Conservation (phyloP, 2,329 filamentous ascomycete genomes). For the Didymella exigua region DNA sequence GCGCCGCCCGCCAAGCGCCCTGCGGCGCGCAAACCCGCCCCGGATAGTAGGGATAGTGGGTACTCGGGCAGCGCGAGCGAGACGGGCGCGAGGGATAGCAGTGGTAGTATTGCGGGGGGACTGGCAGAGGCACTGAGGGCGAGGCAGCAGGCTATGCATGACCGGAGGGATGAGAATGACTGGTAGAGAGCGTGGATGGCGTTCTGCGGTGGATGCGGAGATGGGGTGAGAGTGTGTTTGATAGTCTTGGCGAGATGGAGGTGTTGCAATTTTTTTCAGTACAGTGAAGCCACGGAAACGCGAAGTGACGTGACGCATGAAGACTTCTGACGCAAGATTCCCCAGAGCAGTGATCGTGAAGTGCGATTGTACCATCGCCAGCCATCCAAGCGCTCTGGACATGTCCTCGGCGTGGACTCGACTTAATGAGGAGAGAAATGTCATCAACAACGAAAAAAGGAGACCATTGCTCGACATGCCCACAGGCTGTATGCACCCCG, state of each 20-base stretch:
- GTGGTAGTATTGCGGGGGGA: conserved; percentile 55
- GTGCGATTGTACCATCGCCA: neutral
- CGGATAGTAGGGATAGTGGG: conserved; percentile 70
- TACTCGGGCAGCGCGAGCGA: conserved; percentile 51
- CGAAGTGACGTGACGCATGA: neutral
- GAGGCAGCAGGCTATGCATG: conserved; percentile 57
- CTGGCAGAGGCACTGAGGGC: conserved; percentile 57
- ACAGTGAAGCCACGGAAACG: neutral
- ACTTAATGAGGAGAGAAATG: neutral
- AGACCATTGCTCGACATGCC: conserved; percentile 12
- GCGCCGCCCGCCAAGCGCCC: conserved; percentile 83
- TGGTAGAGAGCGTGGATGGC: conserved; percentile 21
- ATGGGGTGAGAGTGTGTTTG: neutral
- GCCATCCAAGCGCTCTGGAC: neutral
- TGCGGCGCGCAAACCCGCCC: conserved; percentile 71
- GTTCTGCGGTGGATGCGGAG: too few relatives aligned
- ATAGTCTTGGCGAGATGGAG: neutral
- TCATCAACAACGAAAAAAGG: neutral
- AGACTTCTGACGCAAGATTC: too few relatives aligned
- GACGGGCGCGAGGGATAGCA: conserved; percentile 48
- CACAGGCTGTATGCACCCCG: neutral
- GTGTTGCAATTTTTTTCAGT: neutral
- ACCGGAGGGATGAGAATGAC: conserved; percentile 47
- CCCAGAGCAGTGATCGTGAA: neutral
- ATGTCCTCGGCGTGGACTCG: neutral